These are phyloP conservation scores for Cantharellus anzutake DNA, from an alignment of 768 basidiomycete genomes.

Conservation along the genomic window DNA sequence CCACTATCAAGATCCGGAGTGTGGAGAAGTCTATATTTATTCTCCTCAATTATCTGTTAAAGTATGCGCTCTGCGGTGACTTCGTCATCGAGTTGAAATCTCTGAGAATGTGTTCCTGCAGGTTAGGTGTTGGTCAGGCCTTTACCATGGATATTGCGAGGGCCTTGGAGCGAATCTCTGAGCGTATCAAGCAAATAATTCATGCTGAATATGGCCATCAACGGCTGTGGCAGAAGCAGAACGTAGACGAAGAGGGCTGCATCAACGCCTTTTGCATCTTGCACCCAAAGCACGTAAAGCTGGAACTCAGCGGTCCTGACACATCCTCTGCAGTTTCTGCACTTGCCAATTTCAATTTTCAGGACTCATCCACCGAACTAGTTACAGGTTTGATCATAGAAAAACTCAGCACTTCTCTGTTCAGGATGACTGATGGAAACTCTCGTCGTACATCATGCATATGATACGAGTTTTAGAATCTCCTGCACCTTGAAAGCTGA, in stretches of 20 bases:
- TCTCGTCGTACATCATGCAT: too few species aligned
- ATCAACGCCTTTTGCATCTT: too few species aligned
- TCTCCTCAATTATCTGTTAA: conserved; percentile 59
- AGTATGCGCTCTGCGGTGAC: too few species aligned
- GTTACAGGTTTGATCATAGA: conserved; percentile 81
- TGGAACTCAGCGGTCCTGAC: conserved; percentile 33
- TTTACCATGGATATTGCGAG: conserved; percentile 54
- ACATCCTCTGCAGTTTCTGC: conserved; percentile 22
- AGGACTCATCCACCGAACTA: conserved; percentile 48
- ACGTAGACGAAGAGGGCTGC: too few species aligned
- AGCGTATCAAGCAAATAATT: conserved; percentile 15
- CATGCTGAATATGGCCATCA: conserved; percentile 29
- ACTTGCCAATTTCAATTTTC: conserved; percentile 69
- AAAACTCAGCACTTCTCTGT: conserved; percentile 66
- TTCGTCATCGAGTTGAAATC: too few species aligned
- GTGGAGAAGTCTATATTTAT: conserved; percentile 80
- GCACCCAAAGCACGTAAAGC: conserved; percentile 63
- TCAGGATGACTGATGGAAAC: too few species aligned
- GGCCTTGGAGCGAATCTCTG: conserved; percentile 18
- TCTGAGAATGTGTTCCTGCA: not conserved
- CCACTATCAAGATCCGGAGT: conserved; percentile 52
- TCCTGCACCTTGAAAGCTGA: too few species aligned
- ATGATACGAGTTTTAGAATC: too few species aligned
- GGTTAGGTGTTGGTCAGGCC: not conserved
- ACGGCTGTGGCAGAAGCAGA: conserved; percentile 28